Base-by-base conservation (phyloP, 1,139 yeast genomes). In the Blastobotrys buckinghamii region DNA sequence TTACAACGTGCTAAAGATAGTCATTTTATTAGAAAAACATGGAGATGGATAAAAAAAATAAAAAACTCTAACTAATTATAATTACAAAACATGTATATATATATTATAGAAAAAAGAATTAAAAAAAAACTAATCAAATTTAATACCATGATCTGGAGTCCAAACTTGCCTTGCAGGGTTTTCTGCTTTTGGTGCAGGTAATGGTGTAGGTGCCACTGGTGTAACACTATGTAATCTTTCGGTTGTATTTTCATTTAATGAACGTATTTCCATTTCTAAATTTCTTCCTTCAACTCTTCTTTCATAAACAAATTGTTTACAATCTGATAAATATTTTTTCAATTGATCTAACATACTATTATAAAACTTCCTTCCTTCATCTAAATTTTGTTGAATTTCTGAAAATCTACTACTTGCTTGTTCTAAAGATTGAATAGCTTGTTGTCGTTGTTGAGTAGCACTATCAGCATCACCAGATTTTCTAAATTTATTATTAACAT, bases 321-420 rank as follows among this genome's bases (percentile, higher is more conserved):
- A 76, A 37, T 75, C 79, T 7, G 65, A 64, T 20, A 76, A 65
- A 15, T 82, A 75, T 2, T 59, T 69, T 33, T 71, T 69, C 1
- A 80, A 74, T 51, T 79, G 78, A 1, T 66, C 68, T 29, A 77
- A 68, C 52, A 87, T 77, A 49, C 81, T 84, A 45, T 73, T 73
- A 66, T 89, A 89, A 62, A 88, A 89, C 49, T 74, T 74, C 0
- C 78, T 61, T 0, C 95, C 97, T 57, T 84, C 86, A 36, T 76
- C 75, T 37, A 88, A 63, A 58, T 86, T 84, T 16, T 74, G 68
- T 19, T 75, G 64, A 7, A 87, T 69, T 56, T 82, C 88, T 39
- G 72, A 63, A 58, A 73, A 85, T 51, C 77, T 75, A 29, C 72
- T 65, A 57, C 74, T 79, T 0, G 78, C 79, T 2, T 69, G 64